These are phyloP conservation scores for Aspergillus sp. DNA, from an alignment of 2,329 filamentous ascomycete genomes.

Conservation along the genomic window DNA sequence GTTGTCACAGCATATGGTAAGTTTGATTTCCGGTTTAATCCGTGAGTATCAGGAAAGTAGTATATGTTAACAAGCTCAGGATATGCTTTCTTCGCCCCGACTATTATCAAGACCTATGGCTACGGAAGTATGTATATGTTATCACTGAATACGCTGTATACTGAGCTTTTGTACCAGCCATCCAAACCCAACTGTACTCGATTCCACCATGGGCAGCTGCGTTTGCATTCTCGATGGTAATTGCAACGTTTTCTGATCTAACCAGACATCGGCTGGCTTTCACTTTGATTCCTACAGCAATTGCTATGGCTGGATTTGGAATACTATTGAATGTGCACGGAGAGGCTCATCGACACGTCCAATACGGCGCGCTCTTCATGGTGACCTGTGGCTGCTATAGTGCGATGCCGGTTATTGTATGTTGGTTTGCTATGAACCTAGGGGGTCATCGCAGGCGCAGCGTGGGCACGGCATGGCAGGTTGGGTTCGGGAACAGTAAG, in stretches of 20 bases:
- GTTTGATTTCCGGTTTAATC: slow-evolving; percentile 2
- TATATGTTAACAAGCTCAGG: slow-evolving; percentile 30
- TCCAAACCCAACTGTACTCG: slow-evolving; percentile 53
- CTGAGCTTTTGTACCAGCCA: slow-evolving; percentile 35
- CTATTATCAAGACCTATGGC: slow-evolving; percentile 68
- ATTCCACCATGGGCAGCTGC: slow-evolving; percentile 67
- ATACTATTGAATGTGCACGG: slow-evolving; percentile 73
- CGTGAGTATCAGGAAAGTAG: not conserved
- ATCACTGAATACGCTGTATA: not conserved
- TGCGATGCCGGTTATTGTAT: slow-evolving; percentile 85
- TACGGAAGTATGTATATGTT: slow-evolving; percentile 51
- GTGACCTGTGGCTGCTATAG: slow-evolving; percentile 78
- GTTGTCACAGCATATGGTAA: slow-evolving; percentile 72
- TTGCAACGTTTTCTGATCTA: slow-evolving; percentile 72
- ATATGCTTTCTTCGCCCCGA: slow-evolving; percentile 75
- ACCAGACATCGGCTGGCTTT: slow-evolving; percentile 74
- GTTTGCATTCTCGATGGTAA: slow-evolving; percentile 74
- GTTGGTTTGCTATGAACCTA: slow-evolving; percentile 81
- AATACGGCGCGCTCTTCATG: slow-evolving; percentile 81
- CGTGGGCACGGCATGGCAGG: slow-evolving; percentile 73
- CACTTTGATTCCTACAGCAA: slow-evolving; percentile 65
- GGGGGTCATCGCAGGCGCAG: slow-evolving; percentile 70
- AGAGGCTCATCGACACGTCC: slow-evolving; percentile 55
- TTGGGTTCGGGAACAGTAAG: slow-evolving; percentile 70
- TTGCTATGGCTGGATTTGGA: slow-evolving; percentile 72